These are phyloP conservation scores for Clarireedia monteithiana DNA, from an alignment of 2,329 filamentous ascomycete genomes.

Conservation along the genomic window DNA sequence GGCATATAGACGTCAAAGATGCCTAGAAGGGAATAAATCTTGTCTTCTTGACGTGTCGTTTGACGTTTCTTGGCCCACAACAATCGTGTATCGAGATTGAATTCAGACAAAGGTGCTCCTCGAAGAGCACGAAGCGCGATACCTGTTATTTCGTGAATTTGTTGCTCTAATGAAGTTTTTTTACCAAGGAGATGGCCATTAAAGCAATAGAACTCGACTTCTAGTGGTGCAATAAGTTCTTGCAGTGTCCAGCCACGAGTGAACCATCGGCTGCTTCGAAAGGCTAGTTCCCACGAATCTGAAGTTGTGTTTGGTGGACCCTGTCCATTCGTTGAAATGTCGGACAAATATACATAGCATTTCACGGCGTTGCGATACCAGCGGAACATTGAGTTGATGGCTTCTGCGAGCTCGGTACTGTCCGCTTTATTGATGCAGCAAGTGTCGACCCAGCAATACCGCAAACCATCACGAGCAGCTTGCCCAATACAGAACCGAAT, in stretches of 20 bases:
- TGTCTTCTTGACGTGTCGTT: neutral
- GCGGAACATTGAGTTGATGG: constrained; percentile 1
- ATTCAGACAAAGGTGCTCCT: neutral
- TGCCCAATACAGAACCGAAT: neutral
- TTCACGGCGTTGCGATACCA: neutral
- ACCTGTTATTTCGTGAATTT: neutral
- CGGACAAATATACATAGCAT: neutral
- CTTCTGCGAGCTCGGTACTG: neutral
- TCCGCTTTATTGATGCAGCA: constrained; percentile 1
- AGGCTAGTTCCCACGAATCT: neutral
- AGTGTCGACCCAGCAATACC: neutral
- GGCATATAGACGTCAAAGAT: neutral
- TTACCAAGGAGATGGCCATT: neutral
- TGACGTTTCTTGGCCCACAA: neutral
- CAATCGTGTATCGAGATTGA: neutral
- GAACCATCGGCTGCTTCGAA: neutral
- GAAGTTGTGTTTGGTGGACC: neutral
- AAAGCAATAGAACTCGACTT: neutral
- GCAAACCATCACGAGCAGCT: neutral
- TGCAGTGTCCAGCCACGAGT: neutral
- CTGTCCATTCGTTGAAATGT: neutral
- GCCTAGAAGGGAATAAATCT: neutral
- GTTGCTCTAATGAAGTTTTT: neutral
- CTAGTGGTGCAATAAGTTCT: neutral
- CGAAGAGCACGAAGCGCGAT: neutral